Evolutionary conservation across 2,329 filamentous ascomycete species (phyloP).

Genomic region (Xylaria sp.): DNA sequence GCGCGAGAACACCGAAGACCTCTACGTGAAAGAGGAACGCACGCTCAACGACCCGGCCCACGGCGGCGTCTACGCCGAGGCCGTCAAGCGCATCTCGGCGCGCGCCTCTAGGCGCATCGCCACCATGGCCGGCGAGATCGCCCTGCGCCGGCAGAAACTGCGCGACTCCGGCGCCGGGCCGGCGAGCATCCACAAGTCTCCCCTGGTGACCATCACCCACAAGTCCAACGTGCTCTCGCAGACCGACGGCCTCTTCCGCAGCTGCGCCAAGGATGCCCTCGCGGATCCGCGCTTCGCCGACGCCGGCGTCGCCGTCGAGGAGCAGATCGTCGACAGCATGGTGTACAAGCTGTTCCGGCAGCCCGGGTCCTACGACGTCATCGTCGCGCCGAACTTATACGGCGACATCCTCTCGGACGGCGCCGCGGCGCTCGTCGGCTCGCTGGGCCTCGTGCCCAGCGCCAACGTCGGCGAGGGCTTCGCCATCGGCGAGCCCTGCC

Average conservation of each 20-base stretch:
- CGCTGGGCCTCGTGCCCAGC: conserved; percentile 89
- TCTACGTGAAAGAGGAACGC: conserved; percentile 97
- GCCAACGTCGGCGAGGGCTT: conserved; percentile 96
- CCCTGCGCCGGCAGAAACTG: conserved; percentile 84
- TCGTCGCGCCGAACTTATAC: conserved; percentile 97
- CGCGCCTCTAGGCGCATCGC: conserved; percentile 87
- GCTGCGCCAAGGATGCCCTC: conserved; percentile 79
- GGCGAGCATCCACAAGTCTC: conserved; percentile 70
- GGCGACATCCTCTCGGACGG: conserved; percentile 97
- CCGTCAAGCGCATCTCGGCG: conserved; percentile 96
- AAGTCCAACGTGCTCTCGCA: conserved; percentile 98
- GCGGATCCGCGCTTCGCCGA: conserved; percentile 69
- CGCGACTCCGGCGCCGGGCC: conserved; percentile 63
- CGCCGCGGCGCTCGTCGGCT: conserved; percentile 92
- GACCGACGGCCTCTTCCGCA: conserved; percentile 94
- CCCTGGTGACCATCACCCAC: conserved; percentile 95
- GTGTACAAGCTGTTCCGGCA: conserved; percentile 99
- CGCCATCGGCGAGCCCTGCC: conserved; percentile 97
- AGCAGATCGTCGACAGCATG: conserved; percentile 99
- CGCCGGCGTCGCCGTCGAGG: conserved; percentile 75
- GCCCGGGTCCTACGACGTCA: conserved; percentile 94
- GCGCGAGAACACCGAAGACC: conserved; percentile 97
- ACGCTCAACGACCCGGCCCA: conserved; percentile 78
- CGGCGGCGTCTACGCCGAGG: conserved; percentile 87
- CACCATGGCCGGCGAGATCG: conserved; percentile 94